phyloP scores from a whole-genome alignment of 768 basidiomycete genomes.

The Gloeostereum incarnatum region DNA sequence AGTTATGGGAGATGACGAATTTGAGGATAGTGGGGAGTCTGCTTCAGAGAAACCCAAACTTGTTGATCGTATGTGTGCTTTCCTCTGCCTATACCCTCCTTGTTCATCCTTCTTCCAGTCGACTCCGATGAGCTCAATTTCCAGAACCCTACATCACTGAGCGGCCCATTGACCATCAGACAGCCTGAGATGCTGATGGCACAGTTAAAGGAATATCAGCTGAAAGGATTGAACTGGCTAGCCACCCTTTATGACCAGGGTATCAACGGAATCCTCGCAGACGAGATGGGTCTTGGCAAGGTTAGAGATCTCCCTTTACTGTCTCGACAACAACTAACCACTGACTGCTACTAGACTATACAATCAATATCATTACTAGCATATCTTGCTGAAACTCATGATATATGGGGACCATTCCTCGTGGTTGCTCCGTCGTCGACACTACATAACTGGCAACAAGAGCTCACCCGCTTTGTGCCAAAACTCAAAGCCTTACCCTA shows the following conservation, averaged over 20 bases:
- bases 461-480: constrained; percentile 93
- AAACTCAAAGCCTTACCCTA: constrained; percentile 91
- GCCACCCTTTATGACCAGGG: constrained; percentile 97
- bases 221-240: constrained; percentile 97
- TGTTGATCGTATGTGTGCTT: constrained; percentile 55
- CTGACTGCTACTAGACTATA: constrained; percentile 54
- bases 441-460: constrained; percentile 99
- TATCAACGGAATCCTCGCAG: constrained; percentile 98
- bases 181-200: constrained; percentile 97
- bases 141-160: constrained; percentile 93
- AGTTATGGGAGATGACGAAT: constrained; percentile 39
- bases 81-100: constrained; percentile 3
- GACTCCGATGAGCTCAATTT: constrained; percentile 98
- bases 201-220: constrained; percentile 94
- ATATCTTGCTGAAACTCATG: constrained; percentile 92
- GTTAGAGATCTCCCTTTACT: constrained; percentile 20
- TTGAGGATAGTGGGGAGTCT: constrained; percentile 17
- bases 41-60: constrained; percentile 18
- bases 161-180: constrained; percentile 72
- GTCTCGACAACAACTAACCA: background rate
- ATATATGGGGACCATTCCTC: constrained; percentile 99
- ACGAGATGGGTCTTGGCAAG: constrained; percentile 97
- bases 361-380: constrained; percentile 96
- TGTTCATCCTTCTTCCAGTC: constrained; percentile 32
- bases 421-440: constrained; percentile 97